Conservation (phyloP, 1,284 basidiomycete species). For the Sanghuangporus baumii region DNA sequence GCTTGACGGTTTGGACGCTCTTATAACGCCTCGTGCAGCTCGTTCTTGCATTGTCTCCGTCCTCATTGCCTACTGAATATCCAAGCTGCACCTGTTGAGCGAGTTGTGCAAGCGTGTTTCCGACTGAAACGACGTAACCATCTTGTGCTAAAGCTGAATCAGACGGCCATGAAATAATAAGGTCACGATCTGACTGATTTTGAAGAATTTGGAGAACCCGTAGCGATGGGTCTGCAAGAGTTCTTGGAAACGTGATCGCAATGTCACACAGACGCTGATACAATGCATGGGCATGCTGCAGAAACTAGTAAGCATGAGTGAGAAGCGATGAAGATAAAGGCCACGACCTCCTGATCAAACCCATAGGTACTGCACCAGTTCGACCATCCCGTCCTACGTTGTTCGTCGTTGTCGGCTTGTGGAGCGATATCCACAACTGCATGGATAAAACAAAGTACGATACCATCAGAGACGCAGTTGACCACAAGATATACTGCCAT, state of each 20-base stretch:
- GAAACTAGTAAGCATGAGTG: slow-evolving; percentile 23
- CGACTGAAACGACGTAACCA: slow-evolving; percentile 23
- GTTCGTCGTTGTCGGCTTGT: slow-evolving; percentile 75
- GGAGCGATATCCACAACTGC: slow-evolving; percentile 74
- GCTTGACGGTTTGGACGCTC: slow-evolving; percentile 66
- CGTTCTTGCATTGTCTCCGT: slow-evolving; percentile 73
- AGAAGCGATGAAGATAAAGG: background rate
- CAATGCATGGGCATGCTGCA: slow-evolving; percentile 52
- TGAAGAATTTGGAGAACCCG: slow-evolving; percentile 81
- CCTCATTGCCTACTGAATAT: slow-evolving; percentile 31
- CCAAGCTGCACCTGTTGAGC: slow-evolving; percentile 75
- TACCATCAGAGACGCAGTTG: slow-evolving; percentile 88
- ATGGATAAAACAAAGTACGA: slow-evolving; percentile 94
- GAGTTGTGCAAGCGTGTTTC: slow-evolving; percentile 71
- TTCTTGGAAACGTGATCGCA: slow-evolving; percentile 40
- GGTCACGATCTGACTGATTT: slow-evolving; percentile 44
- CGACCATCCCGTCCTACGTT: slow-evolving; percentile 76
- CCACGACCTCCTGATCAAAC: slow-evolving; percentile 32
- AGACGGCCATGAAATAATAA: slow-evolving; percentile 86
- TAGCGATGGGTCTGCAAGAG: slow-evolving; percentile 33
- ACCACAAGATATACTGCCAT: slow-evolving; percentile 90
- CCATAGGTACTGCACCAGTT: slow-evolving; percentile 87
- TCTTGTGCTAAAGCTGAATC: slow-evolving; percentile 31
- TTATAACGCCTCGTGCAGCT: slow-evolving; percentile 92
- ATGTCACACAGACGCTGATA: slow-evolving; percentile 50